phyloP scores from a whole-genome alignment of 2,329 filamentous ascomycete species.

The Westerdykella aurantiaca region DNA sequence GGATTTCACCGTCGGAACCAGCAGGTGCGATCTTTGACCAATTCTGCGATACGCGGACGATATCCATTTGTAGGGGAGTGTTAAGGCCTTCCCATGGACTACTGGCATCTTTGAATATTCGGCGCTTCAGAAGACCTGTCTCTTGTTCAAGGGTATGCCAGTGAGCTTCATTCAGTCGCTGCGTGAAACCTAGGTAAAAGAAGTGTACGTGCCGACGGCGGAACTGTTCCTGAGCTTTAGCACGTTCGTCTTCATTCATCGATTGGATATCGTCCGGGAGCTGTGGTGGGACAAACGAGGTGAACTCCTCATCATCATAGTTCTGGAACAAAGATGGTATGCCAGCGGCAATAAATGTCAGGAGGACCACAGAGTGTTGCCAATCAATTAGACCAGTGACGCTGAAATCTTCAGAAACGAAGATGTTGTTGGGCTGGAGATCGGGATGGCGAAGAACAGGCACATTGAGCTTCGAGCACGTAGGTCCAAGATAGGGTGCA shows the following conservation, averaged over 20 bases:
- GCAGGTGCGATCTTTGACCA: conserved; percentile 14
- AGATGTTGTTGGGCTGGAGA: conserved; percentile 32
- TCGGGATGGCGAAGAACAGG: conserved; percentile 33
- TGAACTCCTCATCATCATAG: conserved; percentile 29
- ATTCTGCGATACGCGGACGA: conserved; percentile 14
- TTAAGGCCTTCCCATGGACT: conserved; percentile 26
- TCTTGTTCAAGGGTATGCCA: conserved; percentile 19
- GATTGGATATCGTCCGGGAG: conserved; percentile 14
- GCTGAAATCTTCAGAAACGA: conserved; percentile 25
- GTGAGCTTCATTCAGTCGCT: conserved; percentile 20
- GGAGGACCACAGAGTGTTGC: conserved; percentile 37
- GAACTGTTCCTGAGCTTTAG: conserved; percentile 14
- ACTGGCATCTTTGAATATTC: conserved; percentile 19
- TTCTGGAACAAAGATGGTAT: conserved; percentile 40
- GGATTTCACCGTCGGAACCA: conserved; percentile 2
- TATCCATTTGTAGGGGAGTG: conserved; percentile 20
- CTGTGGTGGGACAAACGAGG: conserved; percentile 11
- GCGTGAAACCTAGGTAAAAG: conserved; percentile 25
- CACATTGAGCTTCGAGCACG: conserved; percentile 6
- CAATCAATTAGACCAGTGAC: conserved; percentile 40
- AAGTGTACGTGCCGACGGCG: conserved; percentile 27
- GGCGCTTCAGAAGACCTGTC: conserved; percentile 14
- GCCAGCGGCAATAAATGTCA: conserved; percentile 33
- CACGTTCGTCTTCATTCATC: conserved; percentile 12
- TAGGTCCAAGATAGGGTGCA: conserved; percentile 18